Evolutionary conservation across 2,329 filamentous ascomycete species (phyloP).

Genomic region (Penicillium hordei): DNA sequence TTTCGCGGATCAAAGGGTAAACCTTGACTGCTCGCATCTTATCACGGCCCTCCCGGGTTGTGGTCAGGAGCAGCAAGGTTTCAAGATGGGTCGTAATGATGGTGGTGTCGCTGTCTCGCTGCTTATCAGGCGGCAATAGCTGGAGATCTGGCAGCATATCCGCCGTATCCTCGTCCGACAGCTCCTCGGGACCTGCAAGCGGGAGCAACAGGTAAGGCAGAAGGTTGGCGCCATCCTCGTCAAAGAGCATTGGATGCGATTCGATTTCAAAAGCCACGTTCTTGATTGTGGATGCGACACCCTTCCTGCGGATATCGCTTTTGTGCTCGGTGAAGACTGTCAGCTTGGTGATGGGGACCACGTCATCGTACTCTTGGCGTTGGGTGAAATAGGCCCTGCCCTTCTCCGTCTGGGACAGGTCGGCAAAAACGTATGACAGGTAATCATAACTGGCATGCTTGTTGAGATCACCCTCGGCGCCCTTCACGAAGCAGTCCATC

Average conservation of each 20-base stretch:
- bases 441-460: constrained; percentile 86
- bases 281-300: constrained; percentile 96
- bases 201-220: constrained; percentile 87
- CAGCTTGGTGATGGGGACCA: constrained; percentile 89
- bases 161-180: constrained; percentile 79
- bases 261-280: constrained; percentile 83
- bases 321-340: constrained; percentile 91
- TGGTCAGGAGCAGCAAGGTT: constrained; percentile 79
- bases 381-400: constrained; percentile 73
- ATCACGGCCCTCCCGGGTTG: constrained; percentile 72
- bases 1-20: constrained; percentile 85
- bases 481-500: constrained; percentile 94
- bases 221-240: constrained; percentile 72
- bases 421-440: constrained; percentile 89
- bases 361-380: constrained; percentile 71
- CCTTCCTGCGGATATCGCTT: constrained; percentile 78
- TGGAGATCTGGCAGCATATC: constrained; percentile 89
- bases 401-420: constrained; percentile 78
- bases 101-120: constrained; percentile 71
- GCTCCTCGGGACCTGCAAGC: constrained; percentile 84
- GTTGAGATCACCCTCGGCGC: constrained; percentile 79
- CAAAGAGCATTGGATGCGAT: constrained; percentile 69
- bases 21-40: constrained; percentile 73
- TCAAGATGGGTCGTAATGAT: constrained; percentile 88
- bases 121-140: constrained; percentile 83